Percentiles rank a stretch among this genome's conserved stretches.
These are phyloP conservation scores for Athelia sp. DNA, from an alignment of 1,284 basidiomycete genomes.

Conservation along the genomic window DNA sequence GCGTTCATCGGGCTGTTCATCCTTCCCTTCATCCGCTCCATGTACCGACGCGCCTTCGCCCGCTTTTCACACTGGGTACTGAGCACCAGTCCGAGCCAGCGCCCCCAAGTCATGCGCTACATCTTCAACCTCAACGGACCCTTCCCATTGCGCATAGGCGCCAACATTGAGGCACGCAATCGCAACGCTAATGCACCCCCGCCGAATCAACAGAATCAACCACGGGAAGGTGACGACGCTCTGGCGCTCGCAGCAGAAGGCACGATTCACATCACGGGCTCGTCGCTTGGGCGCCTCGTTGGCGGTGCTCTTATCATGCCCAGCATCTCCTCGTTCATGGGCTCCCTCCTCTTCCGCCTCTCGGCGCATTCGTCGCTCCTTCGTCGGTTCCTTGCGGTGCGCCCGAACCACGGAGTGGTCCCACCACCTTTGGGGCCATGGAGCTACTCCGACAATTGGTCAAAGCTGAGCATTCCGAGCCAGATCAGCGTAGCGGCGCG, in stretches of 20 bases:
- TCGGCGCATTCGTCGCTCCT: conserved; percentile 44
- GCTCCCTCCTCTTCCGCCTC: conserved; percentile 48
- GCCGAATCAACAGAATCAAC: conserved; percentile 5
- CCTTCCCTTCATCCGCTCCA: conserved; percentile 40
- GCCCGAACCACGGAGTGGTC: conserved; percentile 25
- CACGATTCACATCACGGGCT: conserved; percentile 49
- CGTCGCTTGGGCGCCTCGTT: conserved; percentile 56
- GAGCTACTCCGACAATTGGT: conserved; percentile 1
- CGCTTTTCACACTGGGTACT: conserved; percentile 44
- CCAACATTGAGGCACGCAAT: conserved; percentile 12
- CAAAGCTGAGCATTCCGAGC: conserved; percentile 17
- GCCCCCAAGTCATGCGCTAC: conserved; percentile 22
- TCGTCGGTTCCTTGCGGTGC: conserved; percentile 50
- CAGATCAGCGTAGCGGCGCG: conserved; percentile 27
- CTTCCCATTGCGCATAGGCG: conserved; percentile 40
- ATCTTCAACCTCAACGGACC: conserved; percentile 35
- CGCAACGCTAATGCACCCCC: background rate
- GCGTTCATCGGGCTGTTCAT: conserved; percentile 48
- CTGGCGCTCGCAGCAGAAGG: conserved; percentile 44
- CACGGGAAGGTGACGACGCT: conserved; percentile 18
- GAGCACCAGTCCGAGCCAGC: conserved; percentile 24
- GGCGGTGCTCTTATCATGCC: conserved; percentile 66
- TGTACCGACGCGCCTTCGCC: conserved; percentile 41
- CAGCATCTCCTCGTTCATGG: conserved; percentile 59
- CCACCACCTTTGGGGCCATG: background rate